Conservation (phyloP, 2,329 filamentous ascomycete genomes). For the Ceratocystiopsis brevicomis region DNA sequence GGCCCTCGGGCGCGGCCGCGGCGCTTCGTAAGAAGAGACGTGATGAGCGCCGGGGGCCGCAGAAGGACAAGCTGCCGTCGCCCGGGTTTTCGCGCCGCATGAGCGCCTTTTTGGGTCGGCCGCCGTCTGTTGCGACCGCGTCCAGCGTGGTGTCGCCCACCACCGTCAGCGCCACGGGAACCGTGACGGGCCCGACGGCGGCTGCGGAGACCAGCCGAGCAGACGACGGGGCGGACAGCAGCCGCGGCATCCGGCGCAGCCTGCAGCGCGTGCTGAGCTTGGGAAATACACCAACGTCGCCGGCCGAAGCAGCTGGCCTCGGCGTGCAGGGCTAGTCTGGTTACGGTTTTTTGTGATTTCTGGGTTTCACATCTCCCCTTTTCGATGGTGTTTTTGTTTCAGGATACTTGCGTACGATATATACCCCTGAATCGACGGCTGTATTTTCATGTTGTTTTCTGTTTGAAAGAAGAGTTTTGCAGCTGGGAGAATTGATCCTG, state of each 20-base stretch:
- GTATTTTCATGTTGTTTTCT: neutral
- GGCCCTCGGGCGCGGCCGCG: neutral
- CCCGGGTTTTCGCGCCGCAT: constrained; percentile 7
- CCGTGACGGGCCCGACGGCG: neutral
- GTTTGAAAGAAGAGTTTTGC: too few species aligned
- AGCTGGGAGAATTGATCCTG: too few species aligned
- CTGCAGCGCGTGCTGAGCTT: constrained; percentile 18
- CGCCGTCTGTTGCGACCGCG: neutral
- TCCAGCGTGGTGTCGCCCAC: neutral
- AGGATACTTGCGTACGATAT: neutral
- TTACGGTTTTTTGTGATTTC: neutral
- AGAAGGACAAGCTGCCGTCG: constrained; percentile 2
- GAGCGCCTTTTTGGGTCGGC: constrained; percentile 5
- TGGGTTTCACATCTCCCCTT: neutral
- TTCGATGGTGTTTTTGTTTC: neutral
- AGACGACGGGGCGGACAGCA: constrained; percentile 2
- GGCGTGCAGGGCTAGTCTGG: neutral
- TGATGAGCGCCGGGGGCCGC: constrained; percentile 1
- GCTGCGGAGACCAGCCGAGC: neutral
- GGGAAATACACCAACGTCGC: constrained; percentile 1
- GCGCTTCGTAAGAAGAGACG: constrained; percentile 1
- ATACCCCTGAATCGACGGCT: neutral
- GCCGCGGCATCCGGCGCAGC: constrained; percentile 16
- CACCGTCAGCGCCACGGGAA: neutral
- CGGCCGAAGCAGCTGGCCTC: neutral